Conservation (phyloP, 139 green algal genomes). For the Coelastrella sp. region DNA sequence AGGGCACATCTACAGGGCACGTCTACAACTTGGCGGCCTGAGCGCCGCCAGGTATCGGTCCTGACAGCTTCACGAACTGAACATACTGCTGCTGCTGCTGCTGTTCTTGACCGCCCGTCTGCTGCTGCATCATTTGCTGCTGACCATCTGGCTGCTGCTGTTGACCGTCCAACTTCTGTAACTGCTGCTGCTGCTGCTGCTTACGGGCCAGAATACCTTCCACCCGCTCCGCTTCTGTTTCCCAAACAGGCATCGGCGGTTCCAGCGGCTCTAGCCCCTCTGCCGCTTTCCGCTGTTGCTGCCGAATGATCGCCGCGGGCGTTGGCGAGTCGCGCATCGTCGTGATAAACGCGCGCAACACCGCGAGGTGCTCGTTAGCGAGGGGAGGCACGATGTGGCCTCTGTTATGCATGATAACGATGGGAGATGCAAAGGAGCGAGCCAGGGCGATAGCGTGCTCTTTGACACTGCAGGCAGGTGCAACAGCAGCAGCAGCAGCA, state of each 20-base stretch:
- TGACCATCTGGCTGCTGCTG: constrained; percentile 1
- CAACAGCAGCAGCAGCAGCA: neutral
- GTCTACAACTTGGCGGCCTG: neutral
- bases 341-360: constrained; percentile 23
- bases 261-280: constrained; percentile 19
- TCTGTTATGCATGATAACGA: constrained; percentile 42
- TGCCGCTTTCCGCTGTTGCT: constrained; percentile 16
- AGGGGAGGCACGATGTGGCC: constrained; percentile 41
- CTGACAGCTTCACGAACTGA: constrained; percentile 14
- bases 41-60: neutral
- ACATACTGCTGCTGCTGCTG: constrained; percentile 13
- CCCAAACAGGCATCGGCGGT: constrained; percentile 22
- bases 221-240: constrained; percentile 33
- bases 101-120: neutral
- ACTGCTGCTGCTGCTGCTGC: constrained; percentile 29
- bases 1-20: neutral
- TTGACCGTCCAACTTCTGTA: neutral
- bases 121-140: constrained; percentile 3
- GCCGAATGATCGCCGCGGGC: neutral
- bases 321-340: neutral
- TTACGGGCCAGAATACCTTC: neutral
- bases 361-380: constrained; percentile 3
- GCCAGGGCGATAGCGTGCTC: constrained; percentile 35
- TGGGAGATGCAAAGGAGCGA: constrained; percentile 11
- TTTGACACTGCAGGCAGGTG: constrained; percentile 24